Conservation (phyloP, 2,329 filamentous ascomycete genomes). For the Colletotrichum spaethianum region DNA sequence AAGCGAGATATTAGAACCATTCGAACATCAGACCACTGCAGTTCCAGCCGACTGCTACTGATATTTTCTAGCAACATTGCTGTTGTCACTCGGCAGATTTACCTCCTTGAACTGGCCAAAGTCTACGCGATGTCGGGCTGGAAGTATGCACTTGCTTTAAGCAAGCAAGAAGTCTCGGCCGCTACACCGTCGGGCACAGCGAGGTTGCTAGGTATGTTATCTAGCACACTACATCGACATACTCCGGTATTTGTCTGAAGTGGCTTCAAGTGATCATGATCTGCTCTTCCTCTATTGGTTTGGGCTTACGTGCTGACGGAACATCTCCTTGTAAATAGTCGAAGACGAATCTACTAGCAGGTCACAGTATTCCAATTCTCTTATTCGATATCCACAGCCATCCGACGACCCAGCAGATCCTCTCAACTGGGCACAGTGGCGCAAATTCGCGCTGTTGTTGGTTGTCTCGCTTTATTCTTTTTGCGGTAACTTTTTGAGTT, state of each 20-base stretch:
- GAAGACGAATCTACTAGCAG: constrained; percentile 15
- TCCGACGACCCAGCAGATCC: constrained; percentile 53
- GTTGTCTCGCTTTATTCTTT: constrained; percentile 52
- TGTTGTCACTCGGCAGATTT: neutral
- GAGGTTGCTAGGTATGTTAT: constrained; percentile 41
- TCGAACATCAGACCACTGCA: neutral
- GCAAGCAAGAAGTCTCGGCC: constrained; percentile 41
- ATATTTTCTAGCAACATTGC: neutral
- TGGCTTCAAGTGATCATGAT: too few species aligned
- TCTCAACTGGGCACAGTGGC: constrained; percentile 52
- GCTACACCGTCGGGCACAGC: constrained; percentile 44
- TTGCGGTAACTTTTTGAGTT: constrained; percentile 50
- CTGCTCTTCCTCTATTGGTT: neutral
- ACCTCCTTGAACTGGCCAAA: neutral
- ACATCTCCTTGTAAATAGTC: neutral
- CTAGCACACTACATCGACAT: too few species aligned
- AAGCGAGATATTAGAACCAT: neutral
- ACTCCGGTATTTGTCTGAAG: neutral
- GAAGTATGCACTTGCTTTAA: constrained; percentile 44
- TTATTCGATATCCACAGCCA: constrained; percentile 45
- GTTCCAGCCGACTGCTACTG: too few species aligned
- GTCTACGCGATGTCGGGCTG: constrained; percentile 35
- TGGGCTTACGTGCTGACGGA: neutral
- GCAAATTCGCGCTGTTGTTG: constrained; percentile 48
- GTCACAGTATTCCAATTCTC: constrained; percentile 16